Evolutionary conservation across 129 eudicot genomes (phyloP), one percentile per base, ranked within the genome.

Genomic region (Artemisia tridentata): DNA sequence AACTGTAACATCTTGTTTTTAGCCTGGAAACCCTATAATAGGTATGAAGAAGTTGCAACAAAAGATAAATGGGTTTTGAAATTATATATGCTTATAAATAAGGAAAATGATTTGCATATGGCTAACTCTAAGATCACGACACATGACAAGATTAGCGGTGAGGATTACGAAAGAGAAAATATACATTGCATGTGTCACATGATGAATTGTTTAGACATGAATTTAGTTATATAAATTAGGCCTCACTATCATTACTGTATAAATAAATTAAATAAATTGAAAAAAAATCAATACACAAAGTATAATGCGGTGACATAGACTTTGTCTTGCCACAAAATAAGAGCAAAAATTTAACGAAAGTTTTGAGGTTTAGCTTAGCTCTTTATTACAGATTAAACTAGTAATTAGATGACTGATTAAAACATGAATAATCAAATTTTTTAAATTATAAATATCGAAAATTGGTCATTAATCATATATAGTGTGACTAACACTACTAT

Each of bases 301-400:
- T 61, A 31, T 34, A 59, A 59, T 25, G 5, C 13, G 67, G 49
- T 13, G 65, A 21, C 45, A 13, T 60, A 54, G 4, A 57, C 12
- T 59, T 59, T 27, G 38, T 25, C 65, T 21, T 27, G 4, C 29
- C 65, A 60, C 43, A 27, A 3, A 11, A 27, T 14, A 9, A 60
- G 12, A 34, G 7, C 49, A 34, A 29, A 29, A 16, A 15, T 27
- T 23, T 8, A 13, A 20, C 10, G 8, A 59, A 21, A 11, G 65
- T 31, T 59, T 59, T 59, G 7, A 59, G 63, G 65, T 25, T 59
- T 25, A 11, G 31, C 21, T 56, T 56, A 56, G 15, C 63, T 56
- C 61, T 11, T 18, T 55, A 19, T 19, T 20, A 56, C 34, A 56
- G 20, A 56, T 14, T 56, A 38, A 38, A 20, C 63, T 17, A 29